phyloP scores from a whole-genome alignment of 2,329 filamentous ascomycete species.

The Venturia carpophila region DNA sequence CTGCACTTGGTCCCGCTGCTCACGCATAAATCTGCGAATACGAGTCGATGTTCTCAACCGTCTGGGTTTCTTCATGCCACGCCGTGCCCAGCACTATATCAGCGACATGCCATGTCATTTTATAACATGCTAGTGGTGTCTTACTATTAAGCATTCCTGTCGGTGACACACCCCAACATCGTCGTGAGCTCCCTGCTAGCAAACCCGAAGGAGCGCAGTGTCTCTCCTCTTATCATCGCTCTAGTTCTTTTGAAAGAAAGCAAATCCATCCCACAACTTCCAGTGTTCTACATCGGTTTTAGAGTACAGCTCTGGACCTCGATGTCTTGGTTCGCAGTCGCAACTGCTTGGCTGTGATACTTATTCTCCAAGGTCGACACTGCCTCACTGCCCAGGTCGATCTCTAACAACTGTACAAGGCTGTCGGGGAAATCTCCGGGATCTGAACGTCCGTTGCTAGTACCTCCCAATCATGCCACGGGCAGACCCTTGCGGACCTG shows the following conservation, averaged over 20 bases:
- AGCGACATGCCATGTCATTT: not conserved
- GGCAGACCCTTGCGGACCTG: not conserved
- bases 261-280: not conserved
- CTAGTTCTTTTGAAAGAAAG: not conserved
- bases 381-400: not conserved
- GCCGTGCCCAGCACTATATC: not conserved
- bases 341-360: not conserved
- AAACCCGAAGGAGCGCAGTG: not conserved
- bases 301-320: not conserved
- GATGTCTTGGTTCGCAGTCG: not conserved
- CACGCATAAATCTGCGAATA: not conserved
- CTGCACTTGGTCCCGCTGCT: not conserved
- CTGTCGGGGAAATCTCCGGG: not conserved
- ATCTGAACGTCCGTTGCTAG: no score
- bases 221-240: not conserved
- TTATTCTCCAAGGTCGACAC: not conserved
- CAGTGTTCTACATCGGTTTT: not conserved
- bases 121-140: not conserved
- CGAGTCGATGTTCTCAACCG: not conserved
- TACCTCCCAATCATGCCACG: not conserved
- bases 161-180: not conserved
- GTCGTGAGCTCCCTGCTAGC: not conserved
- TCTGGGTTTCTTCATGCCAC: not conserved
- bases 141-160: no score
- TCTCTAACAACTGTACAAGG: not conserved